phyloP scores from a whole-genome alignment of 179 eudicot species.

The Nepenthes alata region DNA sequence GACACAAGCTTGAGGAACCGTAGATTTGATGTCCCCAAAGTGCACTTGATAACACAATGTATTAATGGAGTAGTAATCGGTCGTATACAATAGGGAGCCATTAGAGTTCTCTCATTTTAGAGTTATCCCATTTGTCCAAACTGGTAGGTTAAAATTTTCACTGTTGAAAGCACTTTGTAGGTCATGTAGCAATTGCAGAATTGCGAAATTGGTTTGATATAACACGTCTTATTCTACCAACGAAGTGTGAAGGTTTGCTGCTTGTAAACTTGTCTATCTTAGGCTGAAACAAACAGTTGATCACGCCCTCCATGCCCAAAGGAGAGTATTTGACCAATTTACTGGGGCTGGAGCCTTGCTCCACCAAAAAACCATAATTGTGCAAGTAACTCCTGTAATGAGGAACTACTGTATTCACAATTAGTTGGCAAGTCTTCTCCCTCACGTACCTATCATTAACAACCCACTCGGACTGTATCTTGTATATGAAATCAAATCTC shows the following conservation, averaged over 20 bases:
- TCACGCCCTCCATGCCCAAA: slow-evolving; percentile 36
- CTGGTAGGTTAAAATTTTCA: too few species aligned
- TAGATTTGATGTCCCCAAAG: too few species aligned
- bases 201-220: slow-evolving; percentile 36
- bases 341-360: slow-evolving; percentile 25
- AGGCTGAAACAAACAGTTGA: slow-evolving; percentile 42
- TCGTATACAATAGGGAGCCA: too few species aligned
- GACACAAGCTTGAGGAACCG: too few species aligned
- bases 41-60: too few species aligned
- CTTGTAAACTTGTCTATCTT: slow-evolving; percentile 22
- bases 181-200: slow-evolving; percentile 23
- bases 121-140: too few species aligned
- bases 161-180: neutral
- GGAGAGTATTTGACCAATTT: slow-evolving; percentile 37
- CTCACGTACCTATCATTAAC: slow-evolving; percentile 40
- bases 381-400: slow-evolving; percentile 37
- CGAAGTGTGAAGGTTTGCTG: slow-evolving; percentile 35
- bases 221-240: slow-evolving; percentile 32
- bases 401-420: slow-evolving; percentile 45
- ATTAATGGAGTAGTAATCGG: too few species aligned
- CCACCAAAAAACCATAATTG: slow-evolving; percentile 24
- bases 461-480: slow-evolving; percentile 33
- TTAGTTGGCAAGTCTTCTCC: slow-evolving; percentile 35
- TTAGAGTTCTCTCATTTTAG: too few species aligned
- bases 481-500: slow-evolving; percentile 17